Evolutionary conservation across 495 filamentous ascomycete species (phyloP).

Genomic region (Penicillium coffeae): DNA sequence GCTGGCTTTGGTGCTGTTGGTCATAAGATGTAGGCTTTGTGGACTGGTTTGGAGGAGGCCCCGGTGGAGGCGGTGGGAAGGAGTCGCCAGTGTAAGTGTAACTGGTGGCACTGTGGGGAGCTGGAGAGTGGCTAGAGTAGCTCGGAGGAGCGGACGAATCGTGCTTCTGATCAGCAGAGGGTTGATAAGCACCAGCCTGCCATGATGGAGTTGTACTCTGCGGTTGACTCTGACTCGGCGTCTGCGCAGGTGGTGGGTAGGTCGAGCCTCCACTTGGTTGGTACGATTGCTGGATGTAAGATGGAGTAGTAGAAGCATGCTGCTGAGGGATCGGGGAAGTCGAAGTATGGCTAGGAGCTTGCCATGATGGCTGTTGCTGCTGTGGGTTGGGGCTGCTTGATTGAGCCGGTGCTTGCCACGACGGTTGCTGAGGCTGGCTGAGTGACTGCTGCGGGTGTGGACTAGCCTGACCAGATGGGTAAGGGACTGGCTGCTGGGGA

Average conservation of each 20-base stretch:
- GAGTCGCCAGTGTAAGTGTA: constrained; percentile 41
- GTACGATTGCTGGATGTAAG: background rate
- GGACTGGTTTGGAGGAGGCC: constrained; percentile 26
- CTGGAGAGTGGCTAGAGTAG: constrained; percentile 2
- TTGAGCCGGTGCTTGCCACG: background rate
- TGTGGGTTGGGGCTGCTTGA: background rate
- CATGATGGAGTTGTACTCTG: constrained; percentile 1
- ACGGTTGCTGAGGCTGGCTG: constrained; percentile 5
- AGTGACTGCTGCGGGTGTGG: constrained; percentile 9
- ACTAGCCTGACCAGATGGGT: constrained; percentile 15
- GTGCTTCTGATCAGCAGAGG: constrained; percentile 5
- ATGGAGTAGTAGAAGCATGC: constrained; percentile 1
- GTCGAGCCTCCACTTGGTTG: background rate
- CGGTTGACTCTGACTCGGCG: constrained; percentile 6
- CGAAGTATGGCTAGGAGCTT: constrained; percentile 9
- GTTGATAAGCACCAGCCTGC: constrained; percentile 15
- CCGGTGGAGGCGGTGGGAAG: constrained; percentile 43
- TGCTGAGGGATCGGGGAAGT: constrained; percentile 4
- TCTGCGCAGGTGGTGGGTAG: constrained; percentile 6
- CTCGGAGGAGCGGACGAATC: constrained; percentile 1
- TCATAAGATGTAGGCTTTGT: constrained; percentile 27
- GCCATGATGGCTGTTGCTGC: constrained; percentile 9
- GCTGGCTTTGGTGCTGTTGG: constrained; percentile 12
- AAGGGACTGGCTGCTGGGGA: constrained; percentile 18
- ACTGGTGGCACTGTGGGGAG: constrained; percentile 11